A percentile compares a stretch with the other conserved stretches of the same genome.
phyloP scores from a whole-genome alignment of 371 early-diverging fungal genomes.

The Actinomortierella ambigua region DNA sequence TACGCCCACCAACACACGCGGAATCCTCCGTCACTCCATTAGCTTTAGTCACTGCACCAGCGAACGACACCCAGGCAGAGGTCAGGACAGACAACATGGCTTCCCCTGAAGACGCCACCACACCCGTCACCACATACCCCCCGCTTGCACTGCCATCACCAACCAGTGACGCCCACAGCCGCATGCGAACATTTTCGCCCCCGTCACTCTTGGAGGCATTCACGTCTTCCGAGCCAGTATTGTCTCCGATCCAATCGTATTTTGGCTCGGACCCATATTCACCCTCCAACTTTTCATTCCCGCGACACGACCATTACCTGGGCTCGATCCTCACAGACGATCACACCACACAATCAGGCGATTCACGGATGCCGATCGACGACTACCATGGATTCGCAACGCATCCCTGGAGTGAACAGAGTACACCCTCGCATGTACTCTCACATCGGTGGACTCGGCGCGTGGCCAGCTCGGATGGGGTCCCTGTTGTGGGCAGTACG shows the following conservation, averaged over 20 bases:
- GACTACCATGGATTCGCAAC: slow-evolving; percentile 45
- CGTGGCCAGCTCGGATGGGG: slow-evolving; percentile 23
- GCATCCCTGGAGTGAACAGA: slow-evolving; percentile 45
- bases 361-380: slow-evolving; percentile 15
- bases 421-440: slow-evolving; percentile 28
- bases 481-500: slow-evolving; percentile 7
- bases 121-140: slow-evolving; percentile 3
- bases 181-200: slow-evolving; percentile 25
- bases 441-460: slow-evolving; percentile 44
- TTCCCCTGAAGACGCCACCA: slow-evolving; percentile 13
- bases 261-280: slow-evolving; percentile 43
- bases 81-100: slow-evolving; percentile 19
- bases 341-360: neutral
- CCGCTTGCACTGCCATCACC: neutral
- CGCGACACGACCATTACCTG: slow-evolving; percentile 34
- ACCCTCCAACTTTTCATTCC: slow-evolving; percentile 28
- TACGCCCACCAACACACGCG: slow-evolving; percentile 2
- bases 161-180: slow-evolving; percentile 3
- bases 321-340: slow-evolving; percentile 13
- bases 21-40: neutral
- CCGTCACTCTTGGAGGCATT: slow-evolving; percentile 37
- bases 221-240: slow-evolving; percentile 34
- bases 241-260: slow-evolving; percentile 41
- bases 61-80: slow-evolving; percentile 13
- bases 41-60: neutral